These are phyloP conservation scores for Plasmodium gonderi DNA, from an alignment of 169 alveolate species.

Conservation along the genomic window DNA sequence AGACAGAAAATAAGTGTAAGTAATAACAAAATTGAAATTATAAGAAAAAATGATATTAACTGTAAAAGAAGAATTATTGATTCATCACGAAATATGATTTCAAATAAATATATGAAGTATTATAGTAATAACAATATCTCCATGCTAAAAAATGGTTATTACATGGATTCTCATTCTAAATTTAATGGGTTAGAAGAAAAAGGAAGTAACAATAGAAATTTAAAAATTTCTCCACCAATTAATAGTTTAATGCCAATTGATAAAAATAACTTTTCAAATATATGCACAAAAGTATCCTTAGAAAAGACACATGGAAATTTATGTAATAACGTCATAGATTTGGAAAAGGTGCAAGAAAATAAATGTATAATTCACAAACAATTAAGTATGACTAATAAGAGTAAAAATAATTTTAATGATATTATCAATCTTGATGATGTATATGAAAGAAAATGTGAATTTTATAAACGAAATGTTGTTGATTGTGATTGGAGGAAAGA, in stretches of 20 bases:
- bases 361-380: constrained; percentile 9
- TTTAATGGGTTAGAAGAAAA: not conserved
- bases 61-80: constrained; percentile 23
- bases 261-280: constrained; percentile 3
- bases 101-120: not conserved
- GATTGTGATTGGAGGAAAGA: not conserved
- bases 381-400: not conserved
- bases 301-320: not conserved
- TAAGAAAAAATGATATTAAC: constrained; percentile 35
- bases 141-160: not conserved
- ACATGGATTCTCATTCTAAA: not conserved
- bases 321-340: not conserved
- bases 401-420: not conserved
- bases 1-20: constrained; percentile 61
- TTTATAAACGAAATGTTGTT: not conserved
- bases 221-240: not conserved
- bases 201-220: not conserved
- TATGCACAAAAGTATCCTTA: not conserved
- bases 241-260: not conserved
- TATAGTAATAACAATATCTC: not conserved
- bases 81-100: not conserved
- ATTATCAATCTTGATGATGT: constrained; percentile 6
- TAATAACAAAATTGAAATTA: constrained; percentile 50
- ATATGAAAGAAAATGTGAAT: not conserved
- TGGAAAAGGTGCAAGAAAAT: not conserved